These are phyloP conservation scores for Torulaspora delbrueckii DNA, from an alignment of 805 yeast genomes.

Conservation along the genomic window DNA sequence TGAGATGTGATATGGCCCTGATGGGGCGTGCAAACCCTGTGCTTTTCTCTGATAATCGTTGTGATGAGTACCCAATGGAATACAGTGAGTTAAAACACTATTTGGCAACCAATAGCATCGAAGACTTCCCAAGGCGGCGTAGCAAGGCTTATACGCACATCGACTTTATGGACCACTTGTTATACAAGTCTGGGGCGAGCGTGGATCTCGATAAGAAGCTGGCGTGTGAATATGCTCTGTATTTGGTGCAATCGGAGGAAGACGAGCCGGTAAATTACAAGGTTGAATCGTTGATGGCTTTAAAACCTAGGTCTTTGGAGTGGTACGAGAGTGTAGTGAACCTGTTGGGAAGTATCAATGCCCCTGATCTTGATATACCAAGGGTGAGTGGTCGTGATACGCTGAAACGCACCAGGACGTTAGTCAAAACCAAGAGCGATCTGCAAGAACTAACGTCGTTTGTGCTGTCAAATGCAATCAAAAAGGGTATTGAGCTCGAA, in stretches of 20 bases:
- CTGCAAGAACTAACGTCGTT: constrained; percentile 32
- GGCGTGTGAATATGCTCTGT: constrained; percentile 30
- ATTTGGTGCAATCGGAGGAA: constrained; percentile 18
- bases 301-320: constrained; percentile 13
- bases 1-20: constrained; percentile 9
- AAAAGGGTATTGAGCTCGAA: constrained; percentile 27
- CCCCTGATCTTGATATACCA: constrained; percentile 17
- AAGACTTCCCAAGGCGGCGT: constrained; percentile 8
- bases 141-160: constrained; percentile 19
- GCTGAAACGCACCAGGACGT: constrained; percentile 6
- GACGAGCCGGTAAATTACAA: constrained; percentile 1
- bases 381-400: constrained; percentile 3
- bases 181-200: constrained; percentile 17
- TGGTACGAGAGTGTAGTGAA: constrained; percentile 22
- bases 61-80: constrained; percentile 29
- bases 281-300: constrained; percentile 13
- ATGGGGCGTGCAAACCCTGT: constrained; percentile 28
- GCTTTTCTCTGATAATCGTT: constrained; percentile 22
- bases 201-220: constrained; percentile 30
- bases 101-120: constrained; percentile 15
- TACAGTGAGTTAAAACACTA: constrained; percentile 27
- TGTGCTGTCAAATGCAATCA: constrained; percentile 29
- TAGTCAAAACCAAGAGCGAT: constrained; percentile 6
- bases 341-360: constrained; percentile 20
- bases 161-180: constrained; percentile 26